These are phyloP conservation scores for Axilococcus clingmanii DNA, from an alignment of 139 green algal species.

Conservation along the genomic window DNA sequence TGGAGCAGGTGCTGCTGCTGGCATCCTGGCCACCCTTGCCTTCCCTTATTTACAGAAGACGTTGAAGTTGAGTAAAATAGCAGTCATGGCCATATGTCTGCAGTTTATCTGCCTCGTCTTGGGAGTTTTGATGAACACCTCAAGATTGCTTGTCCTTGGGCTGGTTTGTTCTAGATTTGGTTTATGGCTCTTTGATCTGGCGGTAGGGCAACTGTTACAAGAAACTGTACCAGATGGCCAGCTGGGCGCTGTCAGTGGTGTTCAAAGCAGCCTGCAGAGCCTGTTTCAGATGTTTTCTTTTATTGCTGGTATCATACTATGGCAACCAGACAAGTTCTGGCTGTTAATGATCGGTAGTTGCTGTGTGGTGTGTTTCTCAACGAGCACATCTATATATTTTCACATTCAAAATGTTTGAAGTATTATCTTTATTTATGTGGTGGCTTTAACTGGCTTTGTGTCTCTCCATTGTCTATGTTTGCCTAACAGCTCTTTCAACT, in stretches of 20 bases:
- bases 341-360: conserved; percentile 42
- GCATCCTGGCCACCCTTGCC: conserved; percentile 51
- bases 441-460: no score
- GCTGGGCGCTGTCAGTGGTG: conserved; percentile 54
- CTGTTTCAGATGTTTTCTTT: conserved; percentile 54
- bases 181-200: conserved; percentile 76
- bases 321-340: conserved; percentile 29
- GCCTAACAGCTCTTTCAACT: conserved; percentile 9
- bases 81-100: conserved; percentile 29
- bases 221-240: conserved; percentile 25
- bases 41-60: conserved; percentile 31
- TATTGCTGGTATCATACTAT: conserved; percentile 26
- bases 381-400: no score
- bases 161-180: conserved; percentile 58
- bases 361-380: no score
- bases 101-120: conserved; percentile 38
- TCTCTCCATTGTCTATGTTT: conserved; percentile 1
- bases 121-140: conserved; percentile 3
- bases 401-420: no score
- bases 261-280: conserved; percentile 66
- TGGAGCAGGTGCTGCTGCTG: conserved; percentile 49
- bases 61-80: conserved; percentile 24
- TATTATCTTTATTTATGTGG: no score
- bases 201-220: conserved; percentile 72
- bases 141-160: conserved; percentile 44